phyloP scores from a whole-genome alignment of 305 asterid genomes.

The Coffea humblotiana region DNA sequence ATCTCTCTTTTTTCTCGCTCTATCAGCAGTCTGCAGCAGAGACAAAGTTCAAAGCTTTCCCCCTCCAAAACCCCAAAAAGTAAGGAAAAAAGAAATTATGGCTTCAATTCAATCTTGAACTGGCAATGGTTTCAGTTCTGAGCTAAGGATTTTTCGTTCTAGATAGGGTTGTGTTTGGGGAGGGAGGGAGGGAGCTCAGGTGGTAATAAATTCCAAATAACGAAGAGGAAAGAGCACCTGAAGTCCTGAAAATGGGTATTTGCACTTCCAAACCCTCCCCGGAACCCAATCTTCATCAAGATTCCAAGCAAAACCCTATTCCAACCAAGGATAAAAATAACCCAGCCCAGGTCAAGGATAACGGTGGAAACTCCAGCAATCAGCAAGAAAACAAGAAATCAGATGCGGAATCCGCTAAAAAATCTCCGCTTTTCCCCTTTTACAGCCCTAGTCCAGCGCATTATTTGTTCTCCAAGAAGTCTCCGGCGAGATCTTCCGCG shows the following conservation, averaged over 20 bases:
- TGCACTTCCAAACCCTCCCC: conserved; percentile 70
- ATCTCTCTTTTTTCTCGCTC: conserved; percentile 11
- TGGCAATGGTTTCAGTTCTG: conserved; percentile 10
- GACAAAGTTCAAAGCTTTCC: conserved; percentile 21
- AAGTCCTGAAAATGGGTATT: conserved; percentile 50
- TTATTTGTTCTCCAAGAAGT: conserved; percentile 65
- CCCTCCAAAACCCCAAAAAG: neutral
- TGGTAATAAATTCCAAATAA: neutral
- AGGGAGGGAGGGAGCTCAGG: conserved; percentile 15
- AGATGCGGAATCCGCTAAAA: conserved; percentile 42
- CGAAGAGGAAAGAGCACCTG: neutral
- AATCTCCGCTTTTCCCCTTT: conserved; percentile 60
- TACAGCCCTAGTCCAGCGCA: conserved; percentile 87
- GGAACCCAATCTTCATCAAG: conserved; percentile 28
- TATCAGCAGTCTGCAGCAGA: conserved; percentile 8
- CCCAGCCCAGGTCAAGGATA: conserved; percentile 22
- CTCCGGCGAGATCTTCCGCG: conserved; percentile 87
- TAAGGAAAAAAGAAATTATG: neutral
- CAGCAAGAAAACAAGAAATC: conserved; percentile 35
- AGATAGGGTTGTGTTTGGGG: conserved; percentile 10
- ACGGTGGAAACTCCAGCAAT: conserved; percentile 24
- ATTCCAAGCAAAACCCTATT: conserved; percentile 16
- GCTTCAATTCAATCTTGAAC: conserved; percentile 1
- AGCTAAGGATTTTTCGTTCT: neutral
- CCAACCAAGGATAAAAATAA: neutral